A percentile compares a stretch with the other conserved stretches of the same genome.
These are phyloP conservation scores for Ustulina deusta DNA, from an alignment of 2,329 filamentous ascomycete species.

Conservation along the genomic window DNA sequence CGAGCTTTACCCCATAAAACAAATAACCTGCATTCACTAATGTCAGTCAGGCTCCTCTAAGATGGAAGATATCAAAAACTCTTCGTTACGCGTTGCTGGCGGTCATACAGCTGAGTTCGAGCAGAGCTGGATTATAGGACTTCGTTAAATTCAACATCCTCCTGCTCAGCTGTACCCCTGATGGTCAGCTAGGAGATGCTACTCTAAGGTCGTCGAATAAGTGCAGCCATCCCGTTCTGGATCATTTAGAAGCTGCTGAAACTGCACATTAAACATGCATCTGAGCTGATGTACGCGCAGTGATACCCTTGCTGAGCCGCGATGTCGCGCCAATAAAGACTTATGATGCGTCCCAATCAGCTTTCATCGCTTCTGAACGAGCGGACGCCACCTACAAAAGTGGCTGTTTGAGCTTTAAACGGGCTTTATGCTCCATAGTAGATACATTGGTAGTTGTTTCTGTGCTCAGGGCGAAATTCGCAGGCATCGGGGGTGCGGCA, in stretches of 20 bases:
- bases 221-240: slow-evolving; percentile 14
- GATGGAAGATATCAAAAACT: neutral
- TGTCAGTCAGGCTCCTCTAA: neutral
- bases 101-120: slow-evolving; percentile 15
- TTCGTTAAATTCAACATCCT: slow-evolving; percentile 5
- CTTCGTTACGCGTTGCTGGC: slow-evolving; percentile 2
- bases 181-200: neutral
- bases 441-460: slow-evolving; percentile 3
- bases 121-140: slow-evolving; percentile 10
- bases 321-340: no score
- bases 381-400: slow-evolving; percentile 20
- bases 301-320: slow-evolving; percentile 24
- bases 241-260: slow-evolving; percentile 15
- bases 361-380: neutral
- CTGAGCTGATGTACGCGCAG: slow-evolving; percentile 14
- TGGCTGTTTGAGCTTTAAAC: slow-evolving; percentile 9
- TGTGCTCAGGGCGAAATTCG: neutral
- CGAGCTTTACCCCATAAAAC: neutral
- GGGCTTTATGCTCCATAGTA: neutral
- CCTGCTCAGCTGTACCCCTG: slow-evolving; percentile 24
- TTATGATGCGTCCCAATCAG: slow-evolving; percentile 18
- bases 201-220: slow-evolving; percentile 15
- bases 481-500: slow-evolving; percentile 2
- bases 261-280: slow-evolving; percentile 18
- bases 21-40: slow-evolving; percentile 4